A percentile compares a stretch with the other conserved stretches of the same genome.
Evolutionary conservation across 331 rosid species (phyloP).

Genomic region (Rhamnella rubrinervis): DNA sequence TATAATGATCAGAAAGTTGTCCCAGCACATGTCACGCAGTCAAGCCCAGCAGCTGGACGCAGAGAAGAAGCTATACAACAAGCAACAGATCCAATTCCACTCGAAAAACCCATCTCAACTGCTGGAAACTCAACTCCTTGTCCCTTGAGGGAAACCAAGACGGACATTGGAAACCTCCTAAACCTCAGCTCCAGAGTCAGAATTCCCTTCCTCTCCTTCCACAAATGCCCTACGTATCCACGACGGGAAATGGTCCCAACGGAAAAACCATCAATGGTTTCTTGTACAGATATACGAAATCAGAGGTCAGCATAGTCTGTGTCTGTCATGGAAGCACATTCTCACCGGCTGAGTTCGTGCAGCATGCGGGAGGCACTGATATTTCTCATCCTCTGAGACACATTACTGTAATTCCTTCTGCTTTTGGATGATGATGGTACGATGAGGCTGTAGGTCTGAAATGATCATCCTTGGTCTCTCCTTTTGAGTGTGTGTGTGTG

Average conservation of each 20-base stretch:
- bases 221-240: constrained; percentile 71
- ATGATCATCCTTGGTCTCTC: not conserved
- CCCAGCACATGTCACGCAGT: not conserved
- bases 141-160: constrained; percentile 20
- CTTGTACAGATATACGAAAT: constrained; percentile 50
- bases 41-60: not conserved
- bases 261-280: constrained; percentile 69
- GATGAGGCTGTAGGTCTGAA: not conserved
- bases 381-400: constrained; percentile 61
- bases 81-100: constrained; percentile 9
- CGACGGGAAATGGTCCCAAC: constrained; percentile 65
- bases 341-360: constrained; percentile 81
- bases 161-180: constrained; percentile 37
- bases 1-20: not conserved
- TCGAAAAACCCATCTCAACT: constrained; percentile 3
- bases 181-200: constrained; percentile 20
- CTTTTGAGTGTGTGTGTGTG: too few relatives aligned
- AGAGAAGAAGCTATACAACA: constrained; percentile 13
- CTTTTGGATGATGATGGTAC: constrained; percentile 18
- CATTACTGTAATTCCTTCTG: constrained; percentile 61
- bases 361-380: constrained; percentile 85
- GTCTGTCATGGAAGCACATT: constrained; percentile 86
- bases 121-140: constrained; percentile 4
- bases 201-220: not conserved
- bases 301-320: constrained; percentile 75